These are phyloP conservation scores for Paxillus ammoniavirescens DNA, from an alignment of 768 basidiomycete species.

Conservation along the genomic window DNA sequence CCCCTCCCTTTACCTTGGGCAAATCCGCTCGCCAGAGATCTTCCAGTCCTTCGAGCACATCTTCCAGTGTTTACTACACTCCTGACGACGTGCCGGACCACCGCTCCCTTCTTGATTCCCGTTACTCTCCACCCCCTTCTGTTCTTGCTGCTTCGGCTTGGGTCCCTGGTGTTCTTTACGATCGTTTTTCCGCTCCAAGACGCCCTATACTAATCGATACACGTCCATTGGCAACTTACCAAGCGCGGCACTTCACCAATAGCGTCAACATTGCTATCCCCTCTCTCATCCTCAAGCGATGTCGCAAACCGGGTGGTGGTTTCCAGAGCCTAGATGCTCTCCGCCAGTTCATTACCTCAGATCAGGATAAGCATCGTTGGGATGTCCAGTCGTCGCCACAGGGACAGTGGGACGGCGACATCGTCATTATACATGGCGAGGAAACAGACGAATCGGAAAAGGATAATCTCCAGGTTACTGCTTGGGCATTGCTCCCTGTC, in stretches of 20 bases:
- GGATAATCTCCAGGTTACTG: slow-evolving; percentile 50
- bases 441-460: slow-evolving; percentile 71
- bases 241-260: slow-evolving; percentile 59
- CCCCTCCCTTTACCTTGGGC: slow-evolving; percentile 9
- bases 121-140: slow-evolving; percentile 14
- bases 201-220: slow-evolving; percentile 82
- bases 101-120: slow-evolving; percentile 19
- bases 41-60: slow-evolving; percentile 44
- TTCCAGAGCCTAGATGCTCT: slow-evolving; percentile 67
- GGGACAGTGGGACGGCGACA: slow-evolving; percentile 66
- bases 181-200: slow-evolving; percentile 44
- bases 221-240: slow-evolving; percentile 64
- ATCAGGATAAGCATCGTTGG: slow-evolving; percentile 70
- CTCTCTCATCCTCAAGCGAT: slow-evolving; percentile 86
- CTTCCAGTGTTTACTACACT: slow-evolving; percentile 51
- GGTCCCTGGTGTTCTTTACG: slow-evolving; percentile 45
- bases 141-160: slow-evolving; percentile 36
- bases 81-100: slow-evolving; percentile 39
- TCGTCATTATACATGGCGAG: slow-evolving; percentile 72
- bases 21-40: slow-evolving; percentile 22
- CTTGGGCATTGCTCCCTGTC: slow-evolving; percentile 71
- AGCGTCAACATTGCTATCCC: slow-evolving; percentile 88
- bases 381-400: slow-evolving; percentile 51
- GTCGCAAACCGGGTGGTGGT: slow-evolving; percentile 65
- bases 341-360: slow-evolving; percentile 80